Percentiles rank a stretch among this genome's conserved stretches.
These are phyloP conservation scores for Acidomyces sp. DNA, from an alignment of 495 filamentous ascomycete genomes.

Conservation along the genomic window DNA sequence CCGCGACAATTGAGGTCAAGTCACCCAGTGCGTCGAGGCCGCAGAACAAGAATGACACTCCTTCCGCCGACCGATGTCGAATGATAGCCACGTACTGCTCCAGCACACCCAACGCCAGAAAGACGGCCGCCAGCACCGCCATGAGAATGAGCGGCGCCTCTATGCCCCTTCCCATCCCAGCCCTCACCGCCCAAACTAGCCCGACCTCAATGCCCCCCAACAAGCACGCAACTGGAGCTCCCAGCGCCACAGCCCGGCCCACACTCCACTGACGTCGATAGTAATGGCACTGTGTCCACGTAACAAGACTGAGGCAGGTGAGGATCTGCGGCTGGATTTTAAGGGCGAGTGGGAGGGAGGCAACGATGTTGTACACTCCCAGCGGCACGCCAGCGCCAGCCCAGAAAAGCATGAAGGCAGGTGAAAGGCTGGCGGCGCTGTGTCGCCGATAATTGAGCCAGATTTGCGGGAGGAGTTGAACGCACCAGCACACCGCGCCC, in stretches of 20 bases:
- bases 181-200: constrained; percentile 38
- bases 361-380: constrained; percentile 51
- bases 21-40: constrained; percentile 52
- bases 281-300: constrained; percentile 53
- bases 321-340: constrained; percentile 50
- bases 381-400: constrained; percentile 50
- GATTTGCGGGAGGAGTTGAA: constrained; percentile 53
- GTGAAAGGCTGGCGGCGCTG: constrained; percentile 44
- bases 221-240: constrained; percentile 28
- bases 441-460: constrained; percentile 50
- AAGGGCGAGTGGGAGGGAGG: constrained; percentile 47
- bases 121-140: constrained; percentile 44
- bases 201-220: constrained; percentile 41
- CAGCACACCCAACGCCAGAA: constrained; percentile 43
- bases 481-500: constrained; percentile 45
- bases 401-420: constrained; percentile 57
- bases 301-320: constrained; percentile 45
- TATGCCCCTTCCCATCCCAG: constrained; percentile 27
- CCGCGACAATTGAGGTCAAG: constrained; percentile 46
- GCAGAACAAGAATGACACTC: constrained; percentile 54
- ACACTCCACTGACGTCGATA: constrained; percentile 45
- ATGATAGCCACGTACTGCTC: constrained; percentile 49
- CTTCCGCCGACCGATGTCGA: constrained; percentile 44
- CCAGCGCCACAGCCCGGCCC: constrained; percentile 31
- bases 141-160: constrained; percentile 46